Base-by-base conservation (phyloP, 805 yeast genomes). In the Candida jianshihensis region DNA sequence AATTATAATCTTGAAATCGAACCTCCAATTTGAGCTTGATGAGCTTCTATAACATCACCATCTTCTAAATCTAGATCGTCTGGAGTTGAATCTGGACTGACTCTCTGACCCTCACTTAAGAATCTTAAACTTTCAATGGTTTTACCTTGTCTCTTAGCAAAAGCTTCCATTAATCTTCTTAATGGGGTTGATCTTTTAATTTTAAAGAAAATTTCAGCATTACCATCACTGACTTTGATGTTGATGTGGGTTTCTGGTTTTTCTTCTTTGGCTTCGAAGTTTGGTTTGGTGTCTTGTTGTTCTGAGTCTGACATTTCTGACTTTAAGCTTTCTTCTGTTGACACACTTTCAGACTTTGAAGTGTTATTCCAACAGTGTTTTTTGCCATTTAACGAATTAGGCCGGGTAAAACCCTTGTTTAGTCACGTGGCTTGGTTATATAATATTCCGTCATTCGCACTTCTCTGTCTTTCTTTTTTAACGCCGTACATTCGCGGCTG, bases 101-200 rank as follows among this genome's bases (percentile, higher is more conserved):
- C 79, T 56, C 97, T 78, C 49, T 87, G 83, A 45, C 99, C 99
- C 47, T 92, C 99, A 57, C 81, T 81, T 54, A 92, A 69, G 60
- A 92, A 92, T 61, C 97, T 78, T 59, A 92, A 68, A 35, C 90
- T 76, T 48, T 74, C 77, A 56, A 82, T 65, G 46, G 82, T 78
- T 60, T 90, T 90, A 30, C 97, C 97, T 57, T 90, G 96, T 70
- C 98, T 84, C 66, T 89, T 89, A 60, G 97, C 94, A 61, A 90
- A 92, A 11, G 97, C 96, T 55, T 90, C 97, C 88, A 92, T 90
- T 53, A 92, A 78, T 66, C 96, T 84, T 61, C 77, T 84, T 70
- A 92, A 73, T 33, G 90, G 95, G 5, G 98, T 92, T 28, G 89
- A 72, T 64, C 85, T 75, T 68, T 89, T 88, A 62, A 92, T 90